Base-by-base conservation (phyloP, 2,329 filamentous ascomycete genomes). In the Sporothrix humicola region DNA sequence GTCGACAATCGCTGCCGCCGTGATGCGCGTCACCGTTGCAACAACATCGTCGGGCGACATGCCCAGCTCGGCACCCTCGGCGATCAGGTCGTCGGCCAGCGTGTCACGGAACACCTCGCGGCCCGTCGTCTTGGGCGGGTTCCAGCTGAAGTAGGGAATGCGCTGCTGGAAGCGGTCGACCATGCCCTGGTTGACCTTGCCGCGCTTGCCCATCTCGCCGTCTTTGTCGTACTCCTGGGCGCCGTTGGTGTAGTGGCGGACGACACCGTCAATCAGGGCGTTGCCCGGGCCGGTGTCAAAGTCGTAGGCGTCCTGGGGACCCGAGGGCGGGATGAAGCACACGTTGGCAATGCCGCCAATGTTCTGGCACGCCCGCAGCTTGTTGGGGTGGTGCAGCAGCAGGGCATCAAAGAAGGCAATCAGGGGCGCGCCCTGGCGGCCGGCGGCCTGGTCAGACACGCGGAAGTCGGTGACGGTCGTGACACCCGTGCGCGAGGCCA, bases 21-120 rank as follows among this genome's bases (percentile, higher is more conserved):
- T 90, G 77, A 90, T 86, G 26, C 88, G 83, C 9, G 89, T 90
- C 56, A 89, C 83, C 0, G 87, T 89, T 0, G 88, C 88, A 9
- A 90, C 84, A 5, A 87, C 82, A 76, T 89, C 88, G 68, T 87
- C 82, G 0, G 84, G 81, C 0, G 79, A 81, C 74, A 88, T 80
- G 13, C 84, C 84, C 58, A 80, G 81, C n/a, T 79, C 79, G 48
- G 82, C 79, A 12, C 83, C 86, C 72, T 85, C 81, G n/a, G 81
- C 76, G 71, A 89, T 86, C 42, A 90, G 79, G 0, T 85, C 83
- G 76, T 85, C 82, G 0, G 87, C 87, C 58, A 88, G 78, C 15
- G 85, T 87, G 73, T 90, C 87, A 56, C 87, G 83, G 80, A 90
- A 99, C 20, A 88, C 86, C 78, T 90, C 88, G 23, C 87, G 84